These are phyloP conservation scores for Dendrocalamus sinicus DNA, from an alignment of 176 grass and related monocot species.

Conservation along the genomic window DNA sequence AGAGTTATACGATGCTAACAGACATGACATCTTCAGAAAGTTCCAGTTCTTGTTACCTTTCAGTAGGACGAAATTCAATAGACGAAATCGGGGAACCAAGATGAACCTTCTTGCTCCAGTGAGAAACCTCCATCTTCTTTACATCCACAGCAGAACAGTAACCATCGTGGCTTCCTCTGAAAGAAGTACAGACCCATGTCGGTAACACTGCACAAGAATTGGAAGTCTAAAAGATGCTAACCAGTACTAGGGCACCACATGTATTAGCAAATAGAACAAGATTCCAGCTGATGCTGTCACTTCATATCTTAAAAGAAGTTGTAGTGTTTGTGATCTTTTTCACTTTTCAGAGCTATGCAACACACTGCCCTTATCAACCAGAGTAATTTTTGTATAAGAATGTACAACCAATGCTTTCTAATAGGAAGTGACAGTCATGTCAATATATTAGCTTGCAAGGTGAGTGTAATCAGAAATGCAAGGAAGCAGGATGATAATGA, in stretches of 20 bases:
- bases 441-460: constrained; percentile 8
- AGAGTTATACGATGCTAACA: not conserved
- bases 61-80: constrained; percentile 87
- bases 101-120: constrained; percentile 92
- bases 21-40: constrained; percentile 1
- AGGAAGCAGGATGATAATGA: not conserved
- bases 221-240: constrained; percentile 27
- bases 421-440: not conserved
- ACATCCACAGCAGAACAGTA: constrained; percentile 89
- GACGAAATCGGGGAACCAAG: constrained; percentile 65
- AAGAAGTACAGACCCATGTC: constrained; percentile 36
- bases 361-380: constrained; percentile 19
- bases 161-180: constrained; percentile 80
- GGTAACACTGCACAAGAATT: constrained; percentile 16
- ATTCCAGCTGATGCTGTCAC: not conserved
- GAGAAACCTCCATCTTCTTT: constrained; percentile 87
- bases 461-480: constrained; percentile 10
- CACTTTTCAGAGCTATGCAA: not conserved
- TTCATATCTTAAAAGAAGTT: not conserved
- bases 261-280: constrained; percentile 29
- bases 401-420: not conserved
- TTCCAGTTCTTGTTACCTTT: constrained; percentile 63
- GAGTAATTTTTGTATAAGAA: constrained; percentile 2
- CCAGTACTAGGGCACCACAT: not conserved
- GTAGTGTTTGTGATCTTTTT: not conserved